A percentile compares a stretch with the other conserved stretches of the same genome.
phyloP scores from a whole-genome alignment of 106 monocot genomes.

The Gastrodia elata region DNA sequence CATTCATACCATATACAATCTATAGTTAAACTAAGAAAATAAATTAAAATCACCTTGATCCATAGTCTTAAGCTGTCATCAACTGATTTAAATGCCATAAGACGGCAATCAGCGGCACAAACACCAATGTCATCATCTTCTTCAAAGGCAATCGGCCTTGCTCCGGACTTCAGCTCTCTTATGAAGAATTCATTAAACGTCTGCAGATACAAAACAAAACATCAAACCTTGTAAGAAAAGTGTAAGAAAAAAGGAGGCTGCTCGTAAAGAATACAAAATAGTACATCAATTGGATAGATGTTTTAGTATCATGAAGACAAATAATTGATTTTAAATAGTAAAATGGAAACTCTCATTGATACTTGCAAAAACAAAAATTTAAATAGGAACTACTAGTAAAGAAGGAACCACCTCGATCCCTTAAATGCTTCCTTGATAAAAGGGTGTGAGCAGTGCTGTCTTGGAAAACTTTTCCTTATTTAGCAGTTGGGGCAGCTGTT shows the following conservation, averaged over 20 bases:
- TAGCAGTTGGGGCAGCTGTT: too few relatives aligned
- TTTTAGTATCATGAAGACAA: not conserved
- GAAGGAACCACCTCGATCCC: too few relatives aligned
- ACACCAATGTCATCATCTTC: slow-evolving; percentile 57
- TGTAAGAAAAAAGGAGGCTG: not conserved
- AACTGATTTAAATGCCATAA: slow-evolving; percentile 73
- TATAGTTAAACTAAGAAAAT: not conserved
- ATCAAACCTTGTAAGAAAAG: not conserved
- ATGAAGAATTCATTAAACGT: slow-evolving; percentile 97
- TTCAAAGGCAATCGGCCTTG: slow-evolving; percentile 55
- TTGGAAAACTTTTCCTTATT: too few relatives aligned
- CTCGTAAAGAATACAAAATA: not conserved
- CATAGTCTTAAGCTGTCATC: slow-evolving; percentile 83
- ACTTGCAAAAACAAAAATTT: too few relatives aligned
- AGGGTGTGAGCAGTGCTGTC: too few relatives aligned
- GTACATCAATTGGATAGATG: not conserved
- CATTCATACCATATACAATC: not conserved
- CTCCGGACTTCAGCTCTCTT: slow-evolving; percentile 79
- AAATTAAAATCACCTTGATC: slow-evolving; percentile 69
- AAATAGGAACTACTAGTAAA: too few relatives aligned
- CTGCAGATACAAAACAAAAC: slow-evolving; percentile 21
- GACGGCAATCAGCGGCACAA: slow-evolving; percentile 93
- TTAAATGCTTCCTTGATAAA: too few relatives aligned
- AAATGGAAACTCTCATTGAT: too few relatives aligned
- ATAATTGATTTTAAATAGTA: not conserved